phyloP scores from a whole-genome alignment of 1,284 basidiomycete species.

The Serendipita sp. region DNA sequence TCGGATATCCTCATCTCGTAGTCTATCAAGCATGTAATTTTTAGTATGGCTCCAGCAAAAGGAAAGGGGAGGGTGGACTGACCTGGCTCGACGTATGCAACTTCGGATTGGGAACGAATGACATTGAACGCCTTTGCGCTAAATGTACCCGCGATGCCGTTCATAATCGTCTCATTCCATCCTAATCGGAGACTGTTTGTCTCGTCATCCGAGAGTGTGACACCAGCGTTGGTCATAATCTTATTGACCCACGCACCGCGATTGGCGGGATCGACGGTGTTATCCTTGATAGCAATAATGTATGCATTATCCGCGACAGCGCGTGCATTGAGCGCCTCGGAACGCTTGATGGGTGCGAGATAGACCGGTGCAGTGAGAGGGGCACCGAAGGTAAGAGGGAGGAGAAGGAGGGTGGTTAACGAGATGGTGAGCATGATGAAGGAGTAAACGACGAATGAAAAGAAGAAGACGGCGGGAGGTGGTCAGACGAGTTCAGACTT shows the following conservation, averaged over 20 bases:
- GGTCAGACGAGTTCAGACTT: not conserved
- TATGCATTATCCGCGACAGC: not conserved
- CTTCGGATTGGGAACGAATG: constrained; percentile 12
- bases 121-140: constrained; percentile 11
- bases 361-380: not conserved
- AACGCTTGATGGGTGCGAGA: constrained; percentile 3
- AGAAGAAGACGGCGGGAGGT: not conserved
- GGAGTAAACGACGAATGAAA: not conserved
- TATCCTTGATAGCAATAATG: constrained; percentile 2
- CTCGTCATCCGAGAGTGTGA: not conserved
- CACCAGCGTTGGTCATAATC: not conserved
- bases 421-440: not conserved
- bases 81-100: constrained; percentile 10
- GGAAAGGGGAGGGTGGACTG: not conserved
- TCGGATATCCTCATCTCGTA: not conserved
- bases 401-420: not conserved
- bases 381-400: not conserved
- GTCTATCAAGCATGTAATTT: not conserved
- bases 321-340: not conserved
- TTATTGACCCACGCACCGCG: constrained; percentile 1
- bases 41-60: not conserved
- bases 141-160: constrained; percentile 14
- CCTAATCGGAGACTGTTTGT: not conserved
- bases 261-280: constrained; percentile 4
- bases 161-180: constrained; percentile 9